Evolutionary conservation across 352 stramenopile species (phyloP).

Genomic region (Phytophthora fragariae): DNA sequence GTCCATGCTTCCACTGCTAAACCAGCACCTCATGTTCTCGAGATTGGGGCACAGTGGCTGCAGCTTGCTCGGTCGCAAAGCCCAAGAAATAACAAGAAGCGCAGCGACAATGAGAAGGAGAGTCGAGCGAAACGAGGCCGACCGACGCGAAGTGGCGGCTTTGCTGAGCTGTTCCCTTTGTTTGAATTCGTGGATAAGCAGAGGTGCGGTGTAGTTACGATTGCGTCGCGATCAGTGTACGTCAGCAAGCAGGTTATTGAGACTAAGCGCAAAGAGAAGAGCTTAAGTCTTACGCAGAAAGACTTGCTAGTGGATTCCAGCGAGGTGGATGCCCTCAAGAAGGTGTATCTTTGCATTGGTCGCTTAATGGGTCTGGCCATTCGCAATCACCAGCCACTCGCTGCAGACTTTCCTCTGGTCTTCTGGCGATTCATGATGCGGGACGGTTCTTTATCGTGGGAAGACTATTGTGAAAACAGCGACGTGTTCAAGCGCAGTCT

Average conservation of each 20-base stretch:
- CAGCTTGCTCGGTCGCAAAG: constrained; percentile 56
- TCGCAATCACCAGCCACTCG: constrained; percentile 73
- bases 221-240: constrained; percentile 38
- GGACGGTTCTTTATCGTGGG: constrained; percentile 55
- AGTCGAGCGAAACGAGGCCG: constrained; percentile 18
- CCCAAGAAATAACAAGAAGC: constrained; percentile 21
- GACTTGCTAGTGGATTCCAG: constrained; percentile 52
- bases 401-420: constrained; percentile 60
- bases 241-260: constrained; percentile 48
- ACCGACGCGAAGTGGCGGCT: constrained; percentile 7
- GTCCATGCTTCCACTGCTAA: not conserved
- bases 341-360: constrained; percentile 71
- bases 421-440: constrained; percentile 78
- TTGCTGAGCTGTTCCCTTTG: constrained; percentile 60
- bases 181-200: constrained; percentile 56
- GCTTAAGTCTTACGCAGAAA: constrained; percentile 44
- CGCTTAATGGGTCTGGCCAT: constrained; percentile 74
- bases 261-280: constrained; percentile 40
- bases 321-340: constrained; percentile 52
- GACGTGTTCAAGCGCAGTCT: constrained; percentile 69
- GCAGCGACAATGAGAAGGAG: not conserved
- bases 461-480: constrained; percentile 67
- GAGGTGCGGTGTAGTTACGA: constrained; percentile 42
- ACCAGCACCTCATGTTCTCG: constrained; percentile 47
- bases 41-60: constrained; percentile 74